Evolutionary conservation across 345 rosid species (phyloP), one percentile per base, ranked within the genome.

Genomic region (Ceriops decandra): DNA sequence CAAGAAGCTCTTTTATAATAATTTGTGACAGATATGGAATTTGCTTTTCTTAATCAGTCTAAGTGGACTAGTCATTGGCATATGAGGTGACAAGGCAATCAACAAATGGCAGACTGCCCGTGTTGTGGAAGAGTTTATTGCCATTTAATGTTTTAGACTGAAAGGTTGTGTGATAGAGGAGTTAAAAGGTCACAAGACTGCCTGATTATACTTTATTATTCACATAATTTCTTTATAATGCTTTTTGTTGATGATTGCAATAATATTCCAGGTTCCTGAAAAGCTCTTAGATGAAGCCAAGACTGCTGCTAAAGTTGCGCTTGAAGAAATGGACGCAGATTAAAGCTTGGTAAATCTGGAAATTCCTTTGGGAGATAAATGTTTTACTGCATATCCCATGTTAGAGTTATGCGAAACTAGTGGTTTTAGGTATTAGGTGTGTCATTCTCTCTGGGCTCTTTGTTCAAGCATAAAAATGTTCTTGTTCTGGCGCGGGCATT

Each of bases 321-420:
- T 95, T 56, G 99, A 95, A 77, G 98, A 95, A 74, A 95, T 95
- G 96, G 99, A 95, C 84, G 97, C 99, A 20, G 99, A 95, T 85
- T 95, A 77, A 66, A 54, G 61, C 36, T 52, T 28, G 5, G 1
- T 20, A 28, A 21, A 62, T 47, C 26, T 35, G 52, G 67, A 32
- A 52, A 62, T 28, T 62, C 60, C 26, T 17, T 54, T 8, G 53
- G 73, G 49, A 33, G 73, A 70, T 52, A 6, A 49, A 36, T 26
- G 66, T 16, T 69, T 49, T 30, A 20, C 51, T 0, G 20, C 24
- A 32, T 24, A 24, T 51, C 30, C 22, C 53, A 11, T 17, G 49
- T 42, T 42, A 42, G 49, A 42, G 6, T 21, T 38, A 42, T 46
- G 6, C 27, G 58, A 70, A 38, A 26, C 13, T 27, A 22, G 5